phyloP scores from a whole-genome alignment of 2,329 filamentous ascomycete species.

The Stagonosporopsis tanaceti region DNA sequence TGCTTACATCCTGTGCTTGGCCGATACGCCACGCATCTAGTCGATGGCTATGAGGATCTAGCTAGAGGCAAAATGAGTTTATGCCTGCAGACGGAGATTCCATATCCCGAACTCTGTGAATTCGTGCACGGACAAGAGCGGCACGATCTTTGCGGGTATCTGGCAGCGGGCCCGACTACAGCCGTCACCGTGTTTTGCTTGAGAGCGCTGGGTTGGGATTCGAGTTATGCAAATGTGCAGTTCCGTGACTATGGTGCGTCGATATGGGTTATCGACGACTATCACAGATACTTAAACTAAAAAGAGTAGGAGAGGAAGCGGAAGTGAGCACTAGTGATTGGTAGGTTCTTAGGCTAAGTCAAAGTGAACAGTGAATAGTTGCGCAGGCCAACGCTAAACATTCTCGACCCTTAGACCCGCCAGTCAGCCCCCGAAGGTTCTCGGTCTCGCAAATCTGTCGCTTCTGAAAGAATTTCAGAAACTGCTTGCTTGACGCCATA shows the following conservation, averaged over 20 bases:
- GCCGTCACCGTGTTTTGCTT: slow-evolving; percentile 8
- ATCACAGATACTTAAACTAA: no score
- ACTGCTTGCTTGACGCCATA: no score
- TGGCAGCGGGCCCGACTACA: background rate
- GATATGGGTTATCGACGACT: slow-evolving; percentile 12
- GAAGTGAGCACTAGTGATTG: no score
- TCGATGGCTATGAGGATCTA: slow-evolving; percentile 3
- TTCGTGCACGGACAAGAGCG: background rate
- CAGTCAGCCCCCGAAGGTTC: no score
- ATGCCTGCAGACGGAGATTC: slow-evolving; percentile 2
- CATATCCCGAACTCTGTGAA: background rate
- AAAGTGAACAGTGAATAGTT: no score
- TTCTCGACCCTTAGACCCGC: no score
- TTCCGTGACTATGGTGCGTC: slow-evolving; percentile 4
- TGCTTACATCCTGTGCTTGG: slow-evolving; percentile 18
- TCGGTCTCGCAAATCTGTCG: no score
- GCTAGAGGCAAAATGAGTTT: background rate
- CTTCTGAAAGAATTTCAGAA: no score
- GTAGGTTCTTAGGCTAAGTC: no score
- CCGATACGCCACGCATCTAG: background rate
- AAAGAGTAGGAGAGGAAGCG: no score
- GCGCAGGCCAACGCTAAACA: no score
- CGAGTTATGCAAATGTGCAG: slow-evolving; percentile 2
- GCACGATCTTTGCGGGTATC: background rate
- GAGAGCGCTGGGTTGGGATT: slow-evolving; percentile 1